Base-by-base conservation (phyloP, 2,329 filamentous ascomycete genomes). In the Phialophora expanda region DNA sequence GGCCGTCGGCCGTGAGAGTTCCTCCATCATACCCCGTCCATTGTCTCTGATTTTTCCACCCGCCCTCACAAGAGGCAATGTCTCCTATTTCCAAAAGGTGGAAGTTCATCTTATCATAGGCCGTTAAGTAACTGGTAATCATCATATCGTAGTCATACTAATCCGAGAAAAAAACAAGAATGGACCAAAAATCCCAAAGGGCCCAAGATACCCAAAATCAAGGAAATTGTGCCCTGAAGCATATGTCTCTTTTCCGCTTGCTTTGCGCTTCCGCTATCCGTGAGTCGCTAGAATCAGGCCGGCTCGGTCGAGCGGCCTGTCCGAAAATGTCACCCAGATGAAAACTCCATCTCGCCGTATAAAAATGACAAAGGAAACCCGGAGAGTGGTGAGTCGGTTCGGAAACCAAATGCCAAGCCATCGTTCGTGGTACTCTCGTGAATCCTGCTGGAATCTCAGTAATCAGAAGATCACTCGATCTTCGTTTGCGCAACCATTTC, bases 401-500 rank as follows among this genome's bases (percentile, higher is more conserved):
- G 17, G 4, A 44, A n/a, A n/a, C 17, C 17, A n/a, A 41, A n/a
- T n/a, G 4, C 17, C 38, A 44, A 20, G 38, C 14, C 38, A 1
- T n/a, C 6, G 17, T 44, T n/a, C 38, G 38, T 44, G 17, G 17
- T 44, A n/a, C 38, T 8, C 8, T n/a, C 38, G 17, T 20, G 38
- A 44, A n/a, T 3, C 20, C 38, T n/a, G 38, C 38, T 44, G 17
- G 38, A 11, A n/a, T n/a, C 6, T 8, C 14, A 28, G 41, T 7
- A 4, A 14, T 8, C n/a, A 44, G 32, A 38, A 54, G 59, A 4
- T 26, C 41, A 50, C 7, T 75, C 74, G 57, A 75, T 89, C 79
- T 86, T 68, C 67, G 30, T 60, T 75, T 95, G 90, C 70, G 90
- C 87, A 73, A 97, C 90, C 86, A 96, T 93, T 79, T 92, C 91